Conservation (phyloP, 208 protist species). For the Acanthamoeba sp. region DNA sequence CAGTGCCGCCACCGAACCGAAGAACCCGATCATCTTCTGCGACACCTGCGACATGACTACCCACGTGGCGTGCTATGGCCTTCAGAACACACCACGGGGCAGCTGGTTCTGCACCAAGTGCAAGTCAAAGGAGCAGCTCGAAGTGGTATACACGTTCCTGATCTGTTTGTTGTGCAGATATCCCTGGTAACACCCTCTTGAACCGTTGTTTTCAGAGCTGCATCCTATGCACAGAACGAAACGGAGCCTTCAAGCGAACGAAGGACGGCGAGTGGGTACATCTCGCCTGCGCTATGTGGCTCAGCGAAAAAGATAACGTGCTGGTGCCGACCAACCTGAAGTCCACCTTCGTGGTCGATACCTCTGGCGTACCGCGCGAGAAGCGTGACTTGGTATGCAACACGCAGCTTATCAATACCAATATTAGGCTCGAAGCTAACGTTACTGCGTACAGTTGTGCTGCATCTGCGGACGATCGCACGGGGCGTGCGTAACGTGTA, state of each 20-base stretch:
- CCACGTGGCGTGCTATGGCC: constrained; percentile 43
- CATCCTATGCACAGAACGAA: constrained; percentile 26
- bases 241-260: constrained; percentile 41
- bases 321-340: constrained; percentile 42
- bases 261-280: constrained; percentile 62
- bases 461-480: constrained; percentile 59
- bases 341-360: constrained; percentile 52
- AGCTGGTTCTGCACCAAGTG: constrained; percentile 71
- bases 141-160: neutral
- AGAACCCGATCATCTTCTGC: constrained; percentile 64
- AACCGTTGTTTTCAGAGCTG: neutral
- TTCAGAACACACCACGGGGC: constrained; percentile 33
- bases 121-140: constrained; percentile 60
- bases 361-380: constrained; percentile 14
- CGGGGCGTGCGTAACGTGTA: constrained; percentile 22
- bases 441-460: neutral
- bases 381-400: constrained; percentile 48
- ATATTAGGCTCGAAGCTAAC: neutral
- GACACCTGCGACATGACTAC: constrained; percentile 66
- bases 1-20: neutral
- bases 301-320: constrained; percentile 39
- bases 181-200: neutral
- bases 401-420: neutral
- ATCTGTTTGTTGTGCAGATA: neutral
- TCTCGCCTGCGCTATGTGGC: constrained; percentile 42